Evolutionary conservation across 306 rosid species (phyloP).

Genomic region (Vigna angularis): DNA sequence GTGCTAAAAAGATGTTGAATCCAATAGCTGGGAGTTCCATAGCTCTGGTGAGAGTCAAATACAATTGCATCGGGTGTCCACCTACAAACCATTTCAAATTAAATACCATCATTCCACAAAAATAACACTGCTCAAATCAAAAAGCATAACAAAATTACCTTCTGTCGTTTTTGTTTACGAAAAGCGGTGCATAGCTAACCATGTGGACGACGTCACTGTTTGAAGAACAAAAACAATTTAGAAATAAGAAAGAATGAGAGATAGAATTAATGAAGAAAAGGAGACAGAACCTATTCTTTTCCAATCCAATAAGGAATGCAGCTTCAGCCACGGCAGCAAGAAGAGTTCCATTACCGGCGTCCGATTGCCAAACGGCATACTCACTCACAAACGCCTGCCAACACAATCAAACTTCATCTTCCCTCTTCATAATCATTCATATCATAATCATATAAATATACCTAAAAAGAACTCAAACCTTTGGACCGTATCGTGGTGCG

Average conservation of each 20-base stretch:
- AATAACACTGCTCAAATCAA: too few relatives aligned
- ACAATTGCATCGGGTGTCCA: constrained; percentile 85
- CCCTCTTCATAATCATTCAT: too few relatives aligned
- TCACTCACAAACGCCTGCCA: constrained; percentile 88
- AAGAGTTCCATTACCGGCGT: constrained; percentile 67
- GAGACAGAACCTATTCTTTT: constrained; percentile 68
- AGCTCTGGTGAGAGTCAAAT: constrained; percentile 60
- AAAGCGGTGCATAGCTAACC: constrained; percentile 88
- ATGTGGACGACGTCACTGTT: constrained; percentile 70
- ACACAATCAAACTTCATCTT: background rate
- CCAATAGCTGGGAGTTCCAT: constrained; percentile 91
- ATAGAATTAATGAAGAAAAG: too few relatives aligned
- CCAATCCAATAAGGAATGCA: constrained; percentile 81
- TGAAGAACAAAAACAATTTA: background rate
- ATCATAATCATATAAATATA: too few relatives aligned
- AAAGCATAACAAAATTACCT: constrained; percentile 41
- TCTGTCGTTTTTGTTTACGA: constrained; percentile 63
- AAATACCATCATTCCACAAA: too few relatives aligned
- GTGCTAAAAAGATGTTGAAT: constrained; percentile 55
- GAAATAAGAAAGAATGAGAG: too few relatives aligned
- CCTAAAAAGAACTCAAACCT: background rate
- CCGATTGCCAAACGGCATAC: constrained; percentile 72
- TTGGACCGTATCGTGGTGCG: background rate
- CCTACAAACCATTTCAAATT: constrained; percentile 30
- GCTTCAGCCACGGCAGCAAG: constrained; percentile 80